A percentile compares a stretch with the other conserved stretches of the same genome.
Evolutionary conservation across 371 early-diverging fungal species (phyloP).

Genomic region (Zopfochytrium polystomum): DNA sequence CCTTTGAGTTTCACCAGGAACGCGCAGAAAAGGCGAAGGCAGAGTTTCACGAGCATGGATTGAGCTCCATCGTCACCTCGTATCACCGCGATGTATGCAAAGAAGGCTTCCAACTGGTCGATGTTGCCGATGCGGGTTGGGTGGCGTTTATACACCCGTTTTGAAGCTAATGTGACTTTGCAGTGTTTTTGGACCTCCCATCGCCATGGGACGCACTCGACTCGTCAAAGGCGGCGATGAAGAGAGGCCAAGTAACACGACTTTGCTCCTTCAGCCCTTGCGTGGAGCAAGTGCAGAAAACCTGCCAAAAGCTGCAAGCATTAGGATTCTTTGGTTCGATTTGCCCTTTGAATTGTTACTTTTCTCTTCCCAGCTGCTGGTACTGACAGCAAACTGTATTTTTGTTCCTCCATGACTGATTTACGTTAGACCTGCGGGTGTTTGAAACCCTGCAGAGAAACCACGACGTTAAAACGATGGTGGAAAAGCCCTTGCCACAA

Average conservation of each 20-base stretch:
- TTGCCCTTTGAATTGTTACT: constrained; percentile 3
- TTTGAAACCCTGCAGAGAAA: constrained; percentile 70
- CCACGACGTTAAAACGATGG: constrained; percentile 50
- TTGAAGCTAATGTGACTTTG: not conserved
- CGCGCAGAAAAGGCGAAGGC: constrained; percentile 64
- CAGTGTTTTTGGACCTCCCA: constrained; percentile 93
- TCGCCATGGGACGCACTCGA: constrained; percentile 93
- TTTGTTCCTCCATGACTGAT: constrained; percentile 1
- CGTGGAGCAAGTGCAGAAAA: constrained; percentile 89
- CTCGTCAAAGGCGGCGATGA: constrained; percentile 77
- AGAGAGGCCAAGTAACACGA: constrained; percentile 68
- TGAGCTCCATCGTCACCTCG: constrained; percentile 62
- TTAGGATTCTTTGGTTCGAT: constrained; percentile 72
- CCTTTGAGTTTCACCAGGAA: constrained; percentile 90
- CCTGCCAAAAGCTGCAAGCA: constrained; percentile 67
- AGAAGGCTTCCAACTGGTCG: constrained; percentile 78
- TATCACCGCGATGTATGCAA: constrained; percentile 85
- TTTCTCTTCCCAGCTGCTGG: not conserved
- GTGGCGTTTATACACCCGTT: not conserved
- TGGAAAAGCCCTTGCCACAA: constrained; percentile 15
- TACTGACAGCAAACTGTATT: not conserved
- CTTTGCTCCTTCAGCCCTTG: constrained; percentile 94
- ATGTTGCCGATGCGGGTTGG: constrained; percentile 70
- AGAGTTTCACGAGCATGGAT: constrained; percentile 81
- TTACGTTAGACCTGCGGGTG: constrained; percentile 69